These are phyloP conservation scores for Colletotrichum spinosum DNA, from an alignment of 2,329 filamentous ascomycete species.

Conservation along the genomic window DNA sequence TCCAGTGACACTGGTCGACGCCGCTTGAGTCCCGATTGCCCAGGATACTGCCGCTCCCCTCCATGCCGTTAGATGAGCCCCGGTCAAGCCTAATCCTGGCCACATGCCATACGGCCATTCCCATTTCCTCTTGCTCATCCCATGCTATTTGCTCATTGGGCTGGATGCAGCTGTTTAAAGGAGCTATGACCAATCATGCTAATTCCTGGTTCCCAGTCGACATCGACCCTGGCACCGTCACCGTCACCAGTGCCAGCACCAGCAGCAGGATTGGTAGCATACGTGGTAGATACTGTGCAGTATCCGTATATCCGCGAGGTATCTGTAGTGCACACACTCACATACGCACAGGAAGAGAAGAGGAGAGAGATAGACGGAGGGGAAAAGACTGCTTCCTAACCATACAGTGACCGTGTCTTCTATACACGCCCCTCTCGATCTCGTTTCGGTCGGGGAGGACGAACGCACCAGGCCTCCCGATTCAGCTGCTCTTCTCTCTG, in stretches of 20 bases:
- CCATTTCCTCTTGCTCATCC: constrained; percentile 30
- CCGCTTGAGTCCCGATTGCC: constrained; percentile 37
- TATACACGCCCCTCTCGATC: neutral
- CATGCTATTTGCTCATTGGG: constrained; percentile 35
- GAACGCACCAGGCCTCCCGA: neutral
- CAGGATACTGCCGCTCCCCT: constrained; percentile 34
- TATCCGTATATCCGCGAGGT: no score
- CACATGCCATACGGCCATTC: constrained; percentile 35
- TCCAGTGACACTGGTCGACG: constrained; percentile 36
- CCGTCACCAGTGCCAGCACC: neutral
- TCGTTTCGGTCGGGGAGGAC: no score
- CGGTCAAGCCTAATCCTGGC: constrained; percentile 32
- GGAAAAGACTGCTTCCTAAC: neutral
- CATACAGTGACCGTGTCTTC: neutral
- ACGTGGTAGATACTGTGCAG: neutral
- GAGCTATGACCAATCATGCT: constrained; percentile 39
- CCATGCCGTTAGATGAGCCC: constrained; percentile 36
- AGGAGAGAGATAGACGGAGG: neutral
- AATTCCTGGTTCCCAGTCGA: constrained; percentile 36
- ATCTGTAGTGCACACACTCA: no score
- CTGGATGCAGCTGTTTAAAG: constrained; percentile 26
- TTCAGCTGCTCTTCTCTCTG: neutral
- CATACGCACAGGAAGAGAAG: neutral
- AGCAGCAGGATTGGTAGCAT: neutral
- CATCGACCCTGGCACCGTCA: constrained; percentile 9